Conservation (phyloP, 2,329 filamentous ascomycete genomes). For the Sarocladium kiliense region DNA sequence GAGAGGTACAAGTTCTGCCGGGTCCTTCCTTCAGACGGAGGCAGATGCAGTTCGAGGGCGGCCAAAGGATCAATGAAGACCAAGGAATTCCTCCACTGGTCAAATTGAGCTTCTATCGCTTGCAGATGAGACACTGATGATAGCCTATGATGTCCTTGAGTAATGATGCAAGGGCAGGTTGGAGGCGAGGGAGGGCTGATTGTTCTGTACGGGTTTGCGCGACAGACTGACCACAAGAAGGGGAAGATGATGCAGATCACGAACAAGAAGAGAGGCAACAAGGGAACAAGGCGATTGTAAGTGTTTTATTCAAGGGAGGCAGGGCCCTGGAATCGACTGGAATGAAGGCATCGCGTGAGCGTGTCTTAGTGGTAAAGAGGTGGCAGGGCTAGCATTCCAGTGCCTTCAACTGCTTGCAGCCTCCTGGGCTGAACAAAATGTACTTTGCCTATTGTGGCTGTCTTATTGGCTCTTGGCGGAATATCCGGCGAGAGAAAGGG, state of each 20-base stretch:
- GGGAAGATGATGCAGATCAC: slow-evolving; percentile 4
- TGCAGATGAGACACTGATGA: slow-evolving; percentile 1
- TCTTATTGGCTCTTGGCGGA: background rate
- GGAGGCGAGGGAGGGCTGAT: background rate
- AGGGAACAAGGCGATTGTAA: slow-evolving; percentile 6
- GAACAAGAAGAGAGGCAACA: background rate
- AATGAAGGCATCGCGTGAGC: slow-evolving; percentile 5
- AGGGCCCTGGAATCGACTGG: background rate
- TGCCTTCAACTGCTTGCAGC: background rate
- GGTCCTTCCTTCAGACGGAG: background rate
- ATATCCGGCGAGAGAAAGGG: background rate
- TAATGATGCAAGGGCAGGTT: background rate
- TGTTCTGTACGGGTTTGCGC: background rate
- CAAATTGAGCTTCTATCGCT: background rate
- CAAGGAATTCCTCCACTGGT: background rate
- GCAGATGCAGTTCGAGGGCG: background rate
- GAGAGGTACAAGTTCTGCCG: background rate
- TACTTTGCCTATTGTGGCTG: no score
- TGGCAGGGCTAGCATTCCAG: slow-evolving; percentile 7
- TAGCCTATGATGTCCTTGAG: background rate
- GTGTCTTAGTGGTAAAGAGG: slow-evolving; percentile 1
- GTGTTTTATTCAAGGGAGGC: background rate
- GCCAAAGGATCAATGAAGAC: background rate
- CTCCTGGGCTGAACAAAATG: no score
- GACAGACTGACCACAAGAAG: background rate